Evolutionary conservation across 1,284 basidiomycete genomes (phyloP).

Genomic region (Cutaneotrichosporon sp.): DNA sequence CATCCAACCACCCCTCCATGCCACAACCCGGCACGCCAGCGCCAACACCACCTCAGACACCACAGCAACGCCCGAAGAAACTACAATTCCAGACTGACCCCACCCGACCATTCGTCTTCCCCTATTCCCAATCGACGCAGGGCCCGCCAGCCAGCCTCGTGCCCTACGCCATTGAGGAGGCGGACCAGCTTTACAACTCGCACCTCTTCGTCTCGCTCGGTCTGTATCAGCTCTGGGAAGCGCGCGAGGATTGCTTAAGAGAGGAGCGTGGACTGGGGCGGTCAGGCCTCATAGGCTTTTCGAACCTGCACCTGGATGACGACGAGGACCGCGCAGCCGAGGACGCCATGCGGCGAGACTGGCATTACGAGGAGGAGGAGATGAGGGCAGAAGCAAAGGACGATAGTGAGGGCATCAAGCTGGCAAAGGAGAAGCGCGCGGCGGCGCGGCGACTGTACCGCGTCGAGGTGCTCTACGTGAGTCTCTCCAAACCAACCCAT

Average conservation of each 20-base stretch:
- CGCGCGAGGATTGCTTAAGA: conserved; percentile 89
- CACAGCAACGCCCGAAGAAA: conserved; percentile 83
- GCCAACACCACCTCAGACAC: conserved; percentile 79
- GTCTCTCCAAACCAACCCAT: conserved; percentile 38
- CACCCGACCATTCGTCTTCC: conserved; percentile 88
- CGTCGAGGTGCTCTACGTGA: conserved; percentile 86
- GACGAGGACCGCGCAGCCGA: conserved; percentile 51
- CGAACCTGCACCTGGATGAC: conserved; percentile 29
- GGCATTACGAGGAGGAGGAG: conserved; percentile 63
- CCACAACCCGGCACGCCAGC: conserved; percentile 74
- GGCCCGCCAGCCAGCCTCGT: conserved; percentile 59
- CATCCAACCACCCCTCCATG: conserved; percentile 17
- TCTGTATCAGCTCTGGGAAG: conserved; percentile 90
- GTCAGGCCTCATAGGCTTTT: conserved; percentile 61
- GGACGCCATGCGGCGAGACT: conserved; percentile 62
- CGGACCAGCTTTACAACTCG: conserved; percentile 81
- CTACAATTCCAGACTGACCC: conserved; percentile 99
- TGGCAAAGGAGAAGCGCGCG: conserved; percentile 66
- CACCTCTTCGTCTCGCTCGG: conserved; percentile 90
- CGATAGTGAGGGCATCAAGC: conserved; percentile 62
- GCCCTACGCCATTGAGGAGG: conserved; percentile 93
- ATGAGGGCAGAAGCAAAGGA: conserved; percentile 54
- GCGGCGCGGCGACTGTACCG: conserved; percentile 80
- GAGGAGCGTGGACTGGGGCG: conserved; percentile 80
- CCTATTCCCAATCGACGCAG: conserved; percentile 67